Evolutionary conservation across 1,284 basidiomycete species (phyloP), one percentile per base, ranked within the genome.

Genomic region (Mycosarcoma maydis): DNA sequence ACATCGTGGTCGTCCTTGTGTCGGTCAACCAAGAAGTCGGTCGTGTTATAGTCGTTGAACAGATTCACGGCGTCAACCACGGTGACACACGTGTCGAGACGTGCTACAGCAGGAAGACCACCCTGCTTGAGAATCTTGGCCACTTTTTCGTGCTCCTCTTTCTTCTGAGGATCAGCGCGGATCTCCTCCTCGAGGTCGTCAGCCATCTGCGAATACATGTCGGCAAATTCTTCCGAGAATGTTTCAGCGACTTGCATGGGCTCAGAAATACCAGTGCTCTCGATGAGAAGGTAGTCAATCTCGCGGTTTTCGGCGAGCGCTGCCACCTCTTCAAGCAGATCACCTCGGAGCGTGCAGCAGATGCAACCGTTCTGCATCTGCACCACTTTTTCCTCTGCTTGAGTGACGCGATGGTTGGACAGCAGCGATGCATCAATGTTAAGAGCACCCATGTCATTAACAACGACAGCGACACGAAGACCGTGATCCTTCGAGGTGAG

Each of bases 331-430:
- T 85, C 84, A n/a, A 85, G 75, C 29, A 85, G 59, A 53, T 85
- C 85, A 6, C 83, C 84, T 30, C 85, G 82, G 2, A 85, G 78
- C 0, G 84, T 85, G 66, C 84, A 85, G 77, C 85, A 85, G 52
- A 85, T 85, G 67, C 85, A 85, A 0, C 84, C 83, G 69, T 78
- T 85, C 67, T 84, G 82, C 81, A 85, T 82, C 73, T 84, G 80
- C 0, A 85, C 82, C 5, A 85, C 75, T 26, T 80, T 80, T 68
- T 85, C 84, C 40, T 83, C 80, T 37, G 78, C 77, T 51, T 84
- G 81, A 6, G 81, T 82, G 27, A 84, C 72, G 38, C 83, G 79
- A 65, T 84, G 83, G 27, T 83, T 82, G 17, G 72, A 73, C 40
- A 85, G 67, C 10, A 85, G 70, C 0, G 82, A 74, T 0, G 84